Evolutionary conservation across 1,284 basidiomycete genomes (phyloP), one percentile per base, ranked within the genome.

Genomic region (Sporisorium iseilematis-ciliati): DNA sequence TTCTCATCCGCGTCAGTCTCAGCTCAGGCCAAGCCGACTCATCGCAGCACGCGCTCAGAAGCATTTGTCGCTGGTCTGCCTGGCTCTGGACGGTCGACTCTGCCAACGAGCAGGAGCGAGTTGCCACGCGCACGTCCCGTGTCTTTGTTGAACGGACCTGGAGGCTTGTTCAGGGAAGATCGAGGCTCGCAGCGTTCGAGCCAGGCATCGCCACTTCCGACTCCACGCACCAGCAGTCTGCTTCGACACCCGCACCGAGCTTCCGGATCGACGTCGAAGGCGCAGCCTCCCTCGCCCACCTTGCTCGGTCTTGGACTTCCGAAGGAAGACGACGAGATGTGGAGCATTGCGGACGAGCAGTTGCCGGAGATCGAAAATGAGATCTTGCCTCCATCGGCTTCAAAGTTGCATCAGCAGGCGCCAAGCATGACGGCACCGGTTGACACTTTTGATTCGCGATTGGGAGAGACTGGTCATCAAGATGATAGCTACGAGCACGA

Each of bases 291-390:
- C 6, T 74, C 71, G 29, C 73, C 73, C 2, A 70, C 65, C 3
- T 38, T 75, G 57, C 57, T 76, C 7, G 65, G 73, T 7, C 48
- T 75, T 18, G 60, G 67, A 26, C 49, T 74, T 48, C 59, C 61
- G 18, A 68, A 54, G 52, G 67, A 72, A 1, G 77, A 74, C n/a
- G 29, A 57, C 21, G 63, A 65, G 29, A 51, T 41, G 20, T 78
- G 77, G 74, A 70, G 53, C 45, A 62, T 78, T n/a, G 73, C 66
- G 3, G 74, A 78, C 40, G 74, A 78, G 61, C 56, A 68, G 46
- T 26, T 73, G 72, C 60, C 62, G 5, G 71, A 74, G 46, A 60
- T 69, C n/a, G 65, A 57, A 4, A 60, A 73, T 11, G 70, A 73
- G 59, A 46, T 65, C 31, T 23, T 50, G 12, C 54, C 57, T 42